Base-by-base conservation (phyloP, 352 stramenopile species). In the Phytophthora fragariaefolia region DNA sequence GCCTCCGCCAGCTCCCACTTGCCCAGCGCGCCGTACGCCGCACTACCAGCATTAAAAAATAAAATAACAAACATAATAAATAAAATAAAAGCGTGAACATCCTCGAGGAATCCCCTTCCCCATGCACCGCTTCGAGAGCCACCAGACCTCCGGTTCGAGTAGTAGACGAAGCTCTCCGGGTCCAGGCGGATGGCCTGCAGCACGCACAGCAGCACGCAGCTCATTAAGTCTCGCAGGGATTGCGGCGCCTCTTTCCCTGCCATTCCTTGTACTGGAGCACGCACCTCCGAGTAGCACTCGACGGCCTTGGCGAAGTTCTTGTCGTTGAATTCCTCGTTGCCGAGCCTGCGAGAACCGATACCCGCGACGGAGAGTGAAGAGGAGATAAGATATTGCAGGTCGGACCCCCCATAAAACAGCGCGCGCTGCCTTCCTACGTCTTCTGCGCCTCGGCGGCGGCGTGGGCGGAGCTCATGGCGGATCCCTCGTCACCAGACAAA, bases 261-360 rank as follows among this genome's bases (percentile, higher is more conserved):
- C 8, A 32, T 2, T 47, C 27, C 9, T 28, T 54, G 30, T 40
- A 43, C 3, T 45, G 24, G 34, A 17, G 22, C n/a, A 46, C 53
- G 30, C 52, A 90, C 85, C 82, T 94, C 82, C 24, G 79, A 86
- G 76, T 94, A 94, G 63, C 84, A 82, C 61, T 90, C 80, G 56
- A 91, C 74, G 43, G 85, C 85, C 66, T 91, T 90, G 66, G 79
- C 83, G 51, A 91, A 94, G 80, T 90, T 92, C 71, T 95, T 95
- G 46, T 82, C 62, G 58, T 92, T 95, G 69, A 95, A 95, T 68
- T 95, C 87, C 43, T 93, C 84, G 62, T 95, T 95, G 23, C 87
- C 87, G 27, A 95, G 75, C 20, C 81, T 91, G 42, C 15, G 17
- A 45, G 38, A 45, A n/a, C 34, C n/a, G n/a, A n/a, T n/a, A n/a